Evolutionary conservation across 805 yeast genomes (phyloP).

Genomic region (Yamadazyma phyllophila): DNA sequence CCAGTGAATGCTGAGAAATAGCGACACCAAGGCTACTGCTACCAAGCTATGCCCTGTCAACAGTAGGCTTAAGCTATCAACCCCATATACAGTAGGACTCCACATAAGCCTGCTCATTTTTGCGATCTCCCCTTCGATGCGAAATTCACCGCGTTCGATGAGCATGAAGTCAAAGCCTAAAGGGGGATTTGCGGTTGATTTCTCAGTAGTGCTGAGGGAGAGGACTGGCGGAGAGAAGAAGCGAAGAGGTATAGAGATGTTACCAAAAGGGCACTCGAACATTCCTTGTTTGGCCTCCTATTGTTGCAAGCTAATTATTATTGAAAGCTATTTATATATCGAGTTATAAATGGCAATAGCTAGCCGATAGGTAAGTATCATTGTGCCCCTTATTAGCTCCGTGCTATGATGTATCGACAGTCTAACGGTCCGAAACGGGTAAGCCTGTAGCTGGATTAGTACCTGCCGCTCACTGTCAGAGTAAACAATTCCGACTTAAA

Average conservation of each 20-base stretch:
- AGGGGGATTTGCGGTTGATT: background rate
- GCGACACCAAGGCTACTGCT: too few relatives aligned
- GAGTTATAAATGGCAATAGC: background rate
- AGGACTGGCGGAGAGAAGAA: too few relatives aligned
- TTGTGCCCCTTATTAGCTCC: slow-evolving; percentile 3
- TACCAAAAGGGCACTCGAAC: too few relatives aligned
- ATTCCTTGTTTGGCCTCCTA: too few relatives aligned
- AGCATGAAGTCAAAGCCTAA: background rate
- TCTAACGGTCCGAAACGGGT: background rate
- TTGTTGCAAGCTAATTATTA: too few relatives aligned
- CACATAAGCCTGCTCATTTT: too few relatives aligned
- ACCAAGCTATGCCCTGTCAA: too few relatives aligned
- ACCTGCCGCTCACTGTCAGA: background rate
- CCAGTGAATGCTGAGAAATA: too few relatives aligned
- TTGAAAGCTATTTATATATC: too few relatives aligned
- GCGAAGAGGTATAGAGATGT: too few relatives aligned
- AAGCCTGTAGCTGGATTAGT: background rate
- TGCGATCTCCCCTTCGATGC: slow-evolving; percentile 1
- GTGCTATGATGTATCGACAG: background rate
- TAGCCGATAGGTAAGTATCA: background rate
- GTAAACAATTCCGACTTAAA: slow-evolving; percentile 6
- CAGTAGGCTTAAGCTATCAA: too few relatives aligned
- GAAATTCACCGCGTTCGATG: slow-evolving; percentile 1
- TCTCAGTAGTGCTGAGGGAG: too few relatives aligned
- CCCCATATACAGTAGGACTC: background rate